Conservation (phyloP, 148 eudicot genomes). For the Oxyria digyna region DNA sequence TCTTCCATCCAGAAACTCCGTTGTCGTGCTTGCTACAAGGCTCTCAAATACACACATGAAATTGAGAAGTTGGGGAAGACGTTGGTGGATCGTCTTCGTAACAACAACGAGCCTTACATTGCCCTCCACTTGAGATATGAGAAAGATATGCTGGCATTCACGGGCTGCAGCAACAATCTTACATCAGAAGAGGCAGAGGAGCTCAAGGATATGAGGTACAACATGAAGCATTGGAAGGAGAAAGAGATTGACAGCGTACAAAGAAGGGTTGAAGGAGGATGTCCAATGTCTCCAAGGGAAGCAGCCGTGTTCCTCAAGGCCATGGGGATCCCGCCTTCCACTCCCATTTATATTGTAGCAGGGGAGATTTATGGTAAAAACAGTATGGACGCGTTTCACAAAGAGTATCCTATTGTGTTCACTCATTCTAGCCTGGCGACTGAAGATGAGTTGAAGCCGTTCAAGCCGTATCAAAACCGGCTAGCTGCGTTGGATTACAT, state of each 20-base stretch:
- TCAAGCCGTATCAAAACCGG: slow-evolving; percentile 25
- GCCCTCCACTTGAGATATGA: slow-evolving; percentile 59
- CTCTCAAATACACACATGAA: slow-evolving; percentile 27
- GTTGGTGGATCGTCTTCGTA: slow-evolving; percentile 21
- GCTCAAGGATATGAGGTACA: slow-evolving; percentile 26
- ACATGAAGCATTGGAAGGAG: slow-evolving; percentile 41
- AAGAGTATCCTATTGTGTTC: slow-evolving; percentile 27
- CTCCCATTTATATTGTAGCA: slow-evolving; percentile 46
- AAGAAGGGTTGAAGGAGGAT: slow-evolving; percentile 30
- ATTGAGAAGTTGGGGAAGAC: slow-evolving; percentile 28
- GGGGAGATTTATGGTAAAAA: slow-evolving; percentile 42
- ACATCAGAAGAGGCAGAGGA: slow-evolving; percentile 28
- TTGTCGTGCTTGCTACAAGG: slow-evolving; percentile 44
- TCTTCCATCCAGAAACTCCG: slow-evolving; percentile 34
- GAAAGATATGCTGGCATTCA: slow-evolving; percentile 54
- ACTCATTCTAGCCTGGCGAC: slow-evolving; percentile 35
- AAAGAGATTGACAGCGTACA: slow-evolving; percentile 31
- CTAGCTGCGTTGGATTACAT: slow-evolving; percentile 54
- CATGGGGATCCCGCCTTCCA: slow-evolving; percentile 33
- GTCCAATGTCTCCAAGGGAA: slow-evolving; percentile 59
- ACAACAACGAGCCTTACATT: slow-evolving; percentile 21
- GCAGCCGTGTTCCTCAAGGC: slow-evolving; percentile 45
- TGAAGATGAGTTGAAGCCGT: slow-evolving; percentile 30
- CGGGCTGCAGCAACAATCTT: slow-evolving; percentile 43
- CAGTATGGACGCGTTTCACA: slow-evolving; percentile 20